Conservation (phyloP, 208 protist species). For the Tritrichomonas musculus region DNA sequence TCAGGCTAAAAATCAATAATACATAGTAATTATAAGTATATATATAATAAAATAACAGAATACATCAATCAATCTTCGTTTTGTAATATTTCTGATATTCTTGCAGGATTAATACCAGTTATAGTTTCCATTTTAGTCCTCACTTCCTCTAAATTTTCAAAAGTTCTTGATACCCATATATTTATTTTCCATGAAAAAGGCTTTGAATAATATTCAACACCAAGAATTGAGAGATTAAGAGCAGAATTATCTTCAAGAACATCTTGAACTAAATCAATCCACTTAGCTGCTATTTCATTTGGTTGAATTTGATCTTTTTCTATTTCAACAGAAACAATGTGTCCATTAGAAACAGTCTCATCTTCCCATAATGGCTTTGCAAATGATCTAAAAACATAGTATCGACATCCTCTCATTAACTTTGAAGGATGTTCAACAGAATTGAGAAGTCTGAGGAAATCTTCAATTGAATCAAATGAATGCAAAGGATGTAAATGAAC, state of each 20-base stretch:
- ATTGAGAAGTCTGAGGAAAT: not conserved
- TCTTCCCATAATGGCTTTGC: not conserved
- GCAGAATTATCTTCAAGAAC: not conserved
- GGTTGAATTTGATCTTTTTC: not conserved
- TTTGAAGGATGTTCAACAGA: not conserved
- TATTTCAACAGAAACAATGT: not conserved
- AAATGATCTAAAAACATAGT: not conserved
- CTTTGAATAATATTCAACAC: too few species aligned
- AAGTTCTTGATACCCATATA: too few species aligned
- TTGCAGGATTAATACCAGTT: too few species aligned
- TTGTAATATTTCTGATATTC: too few species aligned
- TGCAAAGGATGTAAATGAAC: not conserved
- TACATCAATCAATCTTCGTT: too few species aligned
- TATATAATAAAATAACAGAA: too few species aligned
- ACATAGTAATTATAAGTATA: too few species aligned
- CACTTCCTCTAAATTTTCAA: too few species aligned
- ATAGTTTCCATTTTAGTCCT: too few species aligned
- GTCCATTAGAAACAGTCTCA: not conserved
- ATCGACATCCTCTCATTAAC: not conserved
- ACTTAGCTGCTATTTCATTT: not conserved
- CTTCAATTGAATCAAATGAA: not conserved
- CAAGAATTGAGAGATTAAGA: too few species aligned
- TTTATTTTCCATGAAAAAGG: too few species aligned
- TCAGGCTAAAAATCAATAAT: too few species aligned
- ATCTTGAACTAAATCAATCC: not conserved